phyloP scores from a whole-genome alignment of 2,329 filamentous ascomycete species.

The Pseudogymnoascus sp. region DNA sequence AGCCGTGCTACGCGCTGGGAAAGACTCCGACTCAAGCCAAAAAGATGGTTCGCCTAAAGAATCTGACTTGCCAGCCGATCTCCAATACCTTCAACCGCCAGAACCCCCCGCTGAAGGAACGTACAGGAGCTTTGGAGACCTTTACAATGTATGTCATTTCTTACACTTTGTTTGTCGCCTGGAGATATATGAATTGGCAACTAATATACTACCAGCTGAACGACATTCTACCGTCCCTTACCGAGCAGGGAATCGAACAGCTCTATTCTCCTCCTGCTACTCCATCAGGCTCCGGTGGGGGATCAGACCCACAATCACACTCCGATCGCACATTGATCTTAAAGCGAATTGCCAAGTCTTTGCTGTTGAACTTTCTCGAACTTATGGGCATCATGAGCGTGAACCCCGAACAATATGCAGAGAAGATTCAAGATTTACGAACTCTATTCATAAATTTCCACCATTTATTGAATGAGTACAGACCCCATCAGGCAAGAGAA shows the following conservation, averaged over 20 bases:
- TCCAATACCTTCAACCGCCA: conserved; percentile 75
- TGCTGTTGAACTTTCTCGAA: conserved; percentile 84
- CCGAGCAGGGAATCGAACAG: conserved; percentile 63
- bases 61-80: conserved; percentile 37
- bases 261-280: conserved; percentile 43
- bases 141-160: conserved; percentile 45
- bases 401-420: conserved; percentile 58
- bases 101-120: conserved; percentile 61
- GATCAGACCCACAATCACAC: conserved; percentile 28
- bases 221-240: conserved; percentile 58
- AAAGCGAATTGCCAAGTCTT: conserved; percentile 71
- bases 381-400: conserved; percentile 64
- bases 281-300: conserved; percentile 37
- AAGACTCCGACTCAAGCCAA: conserved; percentile 10
- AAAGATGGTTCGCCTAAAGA: background rate
- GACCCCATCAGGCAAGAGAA: conserved; percentile 86
- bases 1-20: conserved; percentile 36
- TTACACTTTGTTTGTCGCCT: background rate
- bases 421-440: conserved; percentile 71
- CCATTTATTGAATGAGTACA: conserved; percentile 87
- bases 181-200: conserved; percentile 10
- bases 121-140: conserved; percentile 68
- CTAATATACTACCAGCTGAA: conserved; percentile 36
- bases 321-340: conserved; percentile 61
- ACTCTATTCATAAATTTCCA: conserved; percentile 87